Base-by-base conservation (phyloP, 75 land plant species). In the Pinus albicaulis region DNA sequence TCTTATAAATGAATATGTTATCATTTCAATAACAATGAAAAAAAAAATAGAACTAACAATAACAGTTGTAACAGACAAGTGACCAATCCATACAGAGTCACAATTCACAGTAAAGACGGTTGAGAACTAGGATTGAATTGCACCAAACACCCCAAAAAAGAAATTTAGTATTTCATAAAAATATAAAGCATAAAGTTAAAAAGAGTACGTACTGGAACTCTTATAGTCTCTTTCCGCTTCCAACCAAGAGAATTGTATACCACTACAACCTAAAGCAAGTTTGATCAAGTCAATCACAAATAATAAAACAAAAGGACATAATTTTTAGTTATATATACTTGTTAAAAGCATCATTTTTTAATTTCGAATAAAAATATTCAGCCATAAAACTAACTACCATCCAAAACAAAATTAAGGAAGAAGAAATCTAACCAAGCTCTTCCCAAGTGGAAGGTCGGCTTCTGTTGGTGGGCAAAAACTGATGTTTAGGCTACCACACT, bases 401-500 rank as follows among this genome's bases (percentile, higher is more conserved):
- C 71, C 17, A 28, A 41, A 68, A 41, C 3, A 38, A 38, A 38
- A 68, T 36, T 7, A 66, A 68, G 23, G 20, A 8, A 20, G 76
- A 19, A 55, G 57, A 14, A 55, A 60, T 31, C 68, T 73, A 83
- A 96, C 99, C 84, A 94, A 76, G 78, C 82, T 87, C 79, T 87
- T 89, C 22, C 83, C 91, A 56, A 56, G 55, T 41, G 82, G 60
- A 77, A 94, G 82, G 55, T 84, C 80, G 53, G 82, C 79, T 78
- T 93, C 95, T 38, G 99, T 83, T 75, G 89, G 81, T 63, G 99
- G 99, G 58, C 99, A 96, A 76, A 82, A 87, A 74, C 98, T 96
- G 82, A 96, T 89, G 74, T 96, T 96, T 53, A 92, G 82, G 59
- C 89, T 80, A 31, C 64, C 88, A 62, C 99, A 96, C 99, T 96